These are phyloP conservation scores for Nymphaea thermarum DNA, from an alignment of 164 flowering plant genomes.

Conservation along the genomic window DNA sequence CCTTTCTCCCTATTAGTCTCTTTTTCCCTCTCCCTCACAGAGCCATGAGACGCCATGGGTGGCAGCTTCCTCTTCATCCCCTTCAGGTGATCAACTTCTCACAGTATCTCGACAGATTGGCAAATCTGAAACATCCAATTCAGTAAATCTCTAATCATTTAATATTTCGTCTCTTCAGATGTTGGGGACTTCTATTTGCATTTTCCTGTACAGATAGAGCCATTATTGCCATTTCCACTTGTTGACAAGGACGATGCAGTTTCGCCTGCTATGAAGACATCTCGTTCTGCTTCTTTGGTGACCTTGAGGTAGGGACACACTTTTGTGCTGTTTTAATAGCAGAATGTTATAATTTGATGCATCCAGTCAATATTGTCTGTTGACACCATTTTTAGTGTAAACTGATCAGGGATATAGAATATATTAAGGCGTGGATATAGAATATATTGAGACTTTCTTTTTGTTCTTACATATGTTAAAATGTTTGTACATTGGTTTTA, in stretches of 20 bases:
- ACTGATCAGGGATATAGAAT: no score
- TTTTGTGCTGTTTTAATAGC: no score
- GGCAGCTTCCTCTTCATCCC: conserved; percentile 91
- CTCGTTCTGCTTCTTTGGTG: conserved; percentile 68
- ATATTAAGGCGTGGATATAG: no score
- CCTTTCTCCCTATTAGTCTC: no score
- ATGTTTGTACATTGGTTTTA: no score
- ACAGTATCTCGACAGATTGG: no score
- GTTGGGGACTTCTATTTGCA: conserved; percentile 60
- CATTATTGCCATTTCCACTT: conserved; percentile 73
- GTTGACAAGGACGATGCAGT: conserved; percentile 53
- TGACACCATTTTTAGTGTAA: no score
- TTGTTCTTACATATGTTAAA: no score
- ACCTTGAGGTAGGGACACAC: conserved; percentile 67
- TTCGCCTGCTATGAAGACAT: conserved; percentile 55
- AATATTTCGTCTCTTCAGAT: conserved; percentile 34
- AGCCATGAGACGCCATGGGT: conserved; percentile 81
- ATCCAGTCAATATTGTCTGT: no score
- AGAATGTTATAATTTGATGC: no score
- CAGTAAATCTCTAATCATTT: neutral
- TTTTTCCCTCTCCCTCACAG: neutral
- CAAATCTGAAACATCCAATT: neutral
- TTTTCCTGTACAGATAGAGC: conserved; percentile 48
- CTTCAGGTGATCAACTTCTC: conserved; percentile 40
- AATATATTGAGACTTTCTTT: no score